Conservation (phyloP, 106 monocot species). For the Dendrobium huoshanense region DNA sequence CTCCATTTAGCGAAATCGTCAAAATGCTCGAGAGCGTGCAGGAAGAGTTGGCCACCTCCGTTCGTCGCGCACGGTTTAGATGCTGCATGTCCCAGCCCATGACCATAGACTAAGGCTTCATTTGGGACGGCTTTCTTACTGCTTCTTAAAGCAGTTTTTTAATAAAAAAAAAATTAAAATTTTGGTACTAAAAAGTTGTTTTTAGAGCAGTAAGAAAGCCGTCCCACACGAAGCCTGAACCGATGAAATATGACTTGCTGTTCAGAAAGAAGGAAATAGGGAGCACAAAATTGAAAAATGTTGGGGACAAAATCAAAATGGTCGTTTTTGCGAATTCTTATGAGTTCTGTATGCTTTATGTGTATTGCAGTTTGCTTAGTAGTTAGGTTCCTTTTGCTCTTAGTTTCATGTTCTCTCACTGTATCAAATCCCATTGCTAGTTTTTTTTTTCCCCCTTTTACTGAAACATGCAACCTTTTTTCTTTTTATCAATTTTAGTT, state of each 20-base stretch:
- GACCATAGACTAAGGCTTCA: conserved; percentile 23
- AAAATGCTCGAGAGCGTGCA: conserved; percentile 53
- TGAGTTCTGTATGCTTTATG: neutral
- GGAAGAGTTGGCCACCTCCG: conserved; percentile 41
- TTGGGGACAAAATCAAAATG: no score
- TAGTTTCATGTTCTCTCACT: neutral
- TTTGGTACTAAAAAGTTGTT: no score
- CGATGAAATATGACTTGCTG: neutral
- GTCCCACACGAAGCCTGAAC: conserved; percentile 2
- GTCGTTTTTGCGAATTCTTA: neutral
- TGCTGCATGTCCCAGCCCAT: conserved; percentile 61
- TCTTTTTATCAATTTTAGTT: no score
- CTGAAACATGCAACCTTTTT: neutral
- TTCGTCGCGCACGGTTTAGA: conserved; percentile 47
- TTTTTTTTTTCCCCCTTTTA: no score
- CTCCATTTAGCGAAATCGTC: conserved; percentile 47
- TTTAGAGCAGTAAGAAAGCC: no score
- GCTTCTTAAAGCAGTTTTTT: no score
- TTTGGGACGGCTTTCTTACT: no score
- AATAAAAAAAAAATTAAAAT: no score
- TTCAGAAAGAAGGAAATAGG: neutral
- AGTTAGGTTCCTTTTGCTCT: neutral
- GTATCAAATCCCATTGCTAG: no score
- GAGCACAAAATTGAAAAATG: neutral
- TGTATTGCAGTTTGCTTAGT: no score